Percentiles rank a stretch among this genome's conserved stretches.
Conservation (phyloP, 2,329 filamentous ascomycete genomes). For the Aureobasidium uvarum region DNA sequence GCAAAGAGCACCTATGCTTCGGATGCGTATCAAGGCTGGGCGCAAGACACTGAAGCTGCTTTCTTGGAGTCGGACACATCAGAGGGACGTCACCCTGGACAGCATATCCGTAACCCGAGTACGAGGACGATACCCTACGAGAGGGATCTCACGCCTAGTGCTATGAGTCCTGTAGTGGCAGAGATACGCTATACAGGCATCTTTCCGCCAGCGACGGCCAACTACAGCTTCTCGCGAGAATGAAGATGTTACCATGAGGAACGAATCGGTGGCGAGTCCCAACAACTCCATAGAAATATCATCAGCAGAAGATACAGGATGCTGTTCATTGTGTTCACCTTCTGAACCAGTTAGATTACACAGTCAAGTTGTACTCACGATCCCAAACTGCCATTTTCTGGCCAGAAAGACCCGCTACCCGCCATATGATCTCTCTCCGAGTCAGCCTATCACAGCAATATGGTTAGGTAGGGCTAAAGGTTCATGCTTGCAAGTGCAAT, state of each 20-base stretch:
- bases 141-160: conserved; percentile 11
- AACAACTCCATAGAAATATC: neutral
- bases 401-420: neutral
- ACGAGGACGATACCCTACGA: conserved; percentile 11
- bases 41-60: neutral
- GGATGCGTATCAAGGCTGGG: conserved; percentile 12
- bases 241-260: conserved; percentile 1
- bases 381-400: neutral
- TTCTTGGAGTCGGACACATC: conserved; percentile 9
- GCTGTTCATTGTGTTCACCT: neutral
- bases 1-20: neutral
- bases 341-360: neutral
- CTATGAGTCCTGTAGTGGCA: conserved; percentile 7
- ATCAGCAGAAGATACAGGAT: conserved; percentile 6
- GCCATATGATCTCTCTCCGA: neutral
- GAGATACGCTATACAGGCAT: conserved; percentile 4
- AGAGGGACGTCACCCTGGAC: conserved; percentile 14
- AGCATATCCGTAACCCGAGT: neutral
- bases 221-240: conserved; percentile 18
- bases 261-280: neutral
- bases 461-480: neutral
- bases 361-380: neutral
- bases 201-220: conserved; percentile 1
- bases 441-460: neutral
- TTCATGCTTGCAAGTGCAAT: neutral